Evolutionary conservation across 169 alveolate genomes (phyloP).

Genomic region (Plasmodium chabaudi): DNA sequence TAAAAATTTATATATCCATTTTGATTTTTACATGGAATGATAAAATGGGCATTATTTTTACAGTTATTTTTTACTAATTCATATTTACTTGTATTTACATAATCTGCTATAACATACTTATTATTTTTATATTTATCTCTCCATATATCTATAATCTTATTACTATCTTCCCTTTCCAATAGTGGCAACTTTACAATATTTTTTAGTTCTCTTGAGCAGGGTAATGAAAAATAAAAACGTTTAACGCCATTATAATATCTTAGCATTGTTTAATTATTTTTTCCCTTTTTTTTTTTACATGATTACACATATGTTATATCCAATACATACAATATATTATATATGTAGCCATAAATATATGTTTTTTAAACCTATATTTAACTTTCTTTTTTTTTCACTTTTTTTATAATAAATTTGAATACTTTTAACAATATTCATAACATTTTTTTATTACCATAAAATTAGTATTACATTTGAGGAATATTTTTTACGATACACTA

Average conservation of each 20-base stretch:
- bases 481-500: no score
- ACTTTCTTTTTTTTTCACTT: no score
- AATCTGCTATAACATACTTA: constrained; percentile 51
- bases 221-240: constrained; percentile 64
- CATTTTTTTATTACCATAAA: no score
- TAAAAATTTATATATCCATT: constrained; percentile 68
- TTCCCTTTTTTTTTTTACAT: not conserved
- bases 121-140: constrained; percentile 53
- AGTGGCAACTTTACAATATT: constrained; percentile 52
- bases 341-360: no score
- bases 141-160: constrained; percentile 59
- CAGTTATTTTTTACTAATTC: constrained; percentile 61
- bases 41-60: constrained; percentile 66
- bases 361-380: no score
- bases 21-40: constrained; percentile 55
- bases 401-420: no score
- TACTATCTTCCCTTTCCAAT: constrained; percentile 47
- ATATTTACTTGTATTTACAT: constrained; percentile 37
- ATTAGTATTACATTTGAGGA: no score
- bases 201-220: constrained; percentile 52
- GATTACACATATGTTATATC: no score
- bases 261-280: constrained; percentile 18
- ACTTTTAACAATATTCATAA: no score
- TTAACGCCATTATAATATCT: not conserved
- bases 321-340: no score